Percentiles rank a stretch among this genome's conserved stretches.
These are phyloP conservation scores for Xylariales sp. DNA, from an alignment of 2,329 filamentous ascomycete species.

Conservation along the genomic window DNA sequence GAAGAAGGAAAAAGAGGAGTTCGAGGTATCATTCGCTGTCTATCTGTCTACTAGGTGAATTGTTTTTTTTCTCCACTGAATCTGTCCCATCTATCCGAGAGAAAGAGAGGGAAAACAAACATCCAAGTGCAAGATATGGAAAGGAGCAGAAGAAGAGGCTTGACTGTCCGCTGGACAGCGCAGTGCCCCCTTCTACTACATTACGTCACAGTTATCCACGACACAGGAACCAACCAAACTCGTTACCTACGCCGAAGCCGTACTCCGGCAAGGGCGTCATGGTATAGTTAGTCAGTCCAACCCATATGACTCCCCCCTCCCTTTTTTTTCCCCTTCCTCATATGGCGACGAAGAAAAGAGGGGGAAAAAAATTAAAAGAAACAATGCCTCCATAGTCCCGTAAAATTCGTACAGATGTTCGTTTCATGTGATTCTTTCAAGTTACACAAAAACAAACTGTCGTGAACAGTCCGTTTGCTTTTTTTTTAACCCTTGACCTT, in stretches of 20 bases:
- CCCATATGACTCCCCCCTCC: not conserved
- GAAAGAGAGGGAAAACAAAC: constrained; percentile 2
- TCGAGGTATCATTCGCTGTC: constrained; percentile 28
- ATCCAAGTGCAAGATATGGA: constrained; percentile 8
- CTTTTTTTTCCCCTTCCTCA: constrained; percentile 16
- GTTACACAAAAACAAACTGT: not conserved
- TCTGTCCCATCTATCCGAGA: constrained; percentile 19
- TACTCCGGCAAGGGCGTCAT: not conserved
- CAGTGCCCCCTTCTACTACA: not conserved
- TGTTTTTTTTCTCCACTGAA: not conserved
- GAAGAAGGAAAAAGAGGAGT: not conserved
- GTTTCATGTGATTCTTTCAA: not conserved
- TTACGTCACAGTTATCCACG: constrained; percentile 12
- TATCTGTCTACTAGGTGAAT: constrained; percentile 27
- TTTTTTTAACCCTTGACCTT: constrained; percentile 75
- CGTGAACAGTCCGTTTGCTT: not conserved
- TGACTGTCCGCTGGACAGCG: not conserved
- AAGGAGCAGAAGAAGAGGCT: not conserved
- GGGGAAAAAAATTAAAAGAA: constrained; percentile 2
- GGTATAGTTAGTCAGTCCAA: not conserved
- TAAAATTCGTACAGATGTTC: constrained; percentile 28
- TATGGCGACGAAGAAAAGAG: constrained; percentile 2
- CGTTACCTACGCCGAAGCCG: not conserved
- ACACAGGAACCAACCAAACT: not conserved
- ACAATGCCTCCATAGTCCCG: constrained; percentile 24